Evolutionary conservation across 2,329 filamentous ascomycete species (phyloP), one percentile per base, ranked within the genome.

Genomic region (Chrysoporthe cubensis): DNA sequence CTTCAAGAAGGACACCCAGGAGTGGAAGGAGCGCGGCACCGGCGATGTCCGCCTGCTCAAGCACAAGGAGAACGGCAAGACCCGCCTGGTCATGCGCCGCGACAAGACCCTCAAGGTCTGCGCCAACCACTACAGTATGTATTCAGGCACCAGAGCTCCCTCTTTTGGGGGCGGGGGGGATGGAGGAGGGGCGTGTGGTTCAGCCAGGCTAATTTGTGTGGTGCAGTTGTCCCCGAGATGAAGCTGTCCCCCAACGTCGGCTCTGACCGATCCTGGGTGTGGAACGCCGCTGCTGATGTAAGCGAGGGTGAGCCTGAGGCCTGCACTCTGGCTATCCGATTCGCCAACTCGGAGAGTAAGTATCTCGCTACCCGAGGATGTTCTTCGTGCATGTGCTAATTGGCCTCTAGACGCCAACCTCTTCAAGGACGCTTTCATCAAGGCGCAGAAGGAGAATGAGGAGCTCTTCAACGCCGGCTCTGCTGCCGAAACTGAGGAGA

Each of bases 61-160:
- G 90, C 96, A 99, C 87, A 96, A 94, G 88, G 94, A 97, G 86
- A 97, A 97, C 81, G 90, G 91, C 83, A 98, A 98, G 91, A 97
- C 94, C 69, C 90, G 96, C 75, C 86, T 99, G 76, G 96, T 99
- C 75, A 99, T 99, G 96, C 92, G 96, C 81, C 89, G 96, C 80
- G 96, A 99, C 87, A 98, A 98, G 93, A 99, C 96, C 70, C 90
- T 98, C 84, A 99, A 99, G 88, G 96, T 99, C 83, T 99, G 96
- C 90, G 96, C 96, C 79, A 99, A 99, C 87, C 96, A 99, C 88
- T 99, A 99, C 84, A 91, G 94, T 97, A 90, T 77, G 91, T 84
- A 40, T 14, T 21, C 37, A 16, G 42, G 62, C n/a, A 16, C n/a
- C 43, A n/a, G 18, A 50, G 43, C 9, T 37, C 13, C 4, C 26